Conservation (phyloP, 495 filamentous ascomycete genomes). For the Letharia columbiana region DNA sequence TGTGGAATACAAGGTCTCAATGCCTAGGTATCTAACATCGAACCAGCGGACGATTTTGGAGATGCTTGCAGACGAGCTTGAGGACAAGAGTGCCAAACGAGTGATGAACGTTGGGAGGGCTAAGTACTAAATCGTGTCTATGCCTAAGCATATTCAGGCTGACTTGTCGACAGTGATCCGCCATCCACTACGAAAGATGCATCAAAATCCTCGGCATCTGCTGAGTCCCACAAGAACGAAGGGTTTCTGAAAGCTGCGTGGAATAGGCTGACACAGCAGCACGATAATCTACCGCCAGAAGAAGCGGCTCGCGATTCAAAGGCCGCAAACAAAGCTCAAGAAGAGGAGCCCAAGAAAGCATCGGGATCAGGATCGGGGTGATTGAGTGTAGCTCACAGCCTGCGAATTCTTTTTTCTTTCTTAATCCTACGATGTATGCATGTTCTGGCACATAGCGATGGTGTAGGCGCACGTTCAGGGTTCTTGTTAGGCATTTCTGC, state of each 20-base stretch:
- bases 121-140: slow-evolving; percentile 31
- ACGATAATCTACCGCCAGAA: slow-evolving; percentile 40
- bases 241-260: slow-evolving; percentile 83
- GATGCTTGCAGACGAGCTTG: slow-evolving; percentile 91
- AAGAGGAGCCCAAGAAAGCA: slow-evolving; percentile 50
- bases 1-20: slow-evolving; percentile 88
- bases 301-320: slow-evolving; percentile 27
- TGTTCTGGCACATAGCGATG: slow-evolving; percentile 37
- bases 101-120: slow-evolving; percentile 65
- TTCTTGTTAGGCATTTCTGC: slow-evolving; percentile 1
- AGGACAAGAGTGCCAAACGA: slow-evolving; percentile 81
- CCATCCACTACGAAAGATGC: not conserved
- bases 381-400: slow-evolving; percentile 3
- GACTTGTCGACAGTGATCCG: slow-evolving; percentile 7
- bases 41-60: slow-evolving; percentile 90
- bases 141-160: slow-evolving; percentile 2
- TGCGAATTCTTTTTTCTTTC: not conserved
- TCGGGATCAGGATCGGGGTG: slow-evolving; percentile 42
- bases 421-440: slow-evolving; percentile 30
- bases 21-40: slow-evolving; percentile 84
- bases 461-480: slow-evolving; percentile 18
- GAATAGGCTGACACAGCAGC: slow-evolving; percentile 76
- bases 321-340: slow-evolving; percentile 34
- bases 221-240: slow-evolving; percentile 57
- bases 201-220: slow-evolving; percentile 21